phyloP scores from a whole-genome alignment of 306 rosid species.

The Castanea mollissima region DNA sequence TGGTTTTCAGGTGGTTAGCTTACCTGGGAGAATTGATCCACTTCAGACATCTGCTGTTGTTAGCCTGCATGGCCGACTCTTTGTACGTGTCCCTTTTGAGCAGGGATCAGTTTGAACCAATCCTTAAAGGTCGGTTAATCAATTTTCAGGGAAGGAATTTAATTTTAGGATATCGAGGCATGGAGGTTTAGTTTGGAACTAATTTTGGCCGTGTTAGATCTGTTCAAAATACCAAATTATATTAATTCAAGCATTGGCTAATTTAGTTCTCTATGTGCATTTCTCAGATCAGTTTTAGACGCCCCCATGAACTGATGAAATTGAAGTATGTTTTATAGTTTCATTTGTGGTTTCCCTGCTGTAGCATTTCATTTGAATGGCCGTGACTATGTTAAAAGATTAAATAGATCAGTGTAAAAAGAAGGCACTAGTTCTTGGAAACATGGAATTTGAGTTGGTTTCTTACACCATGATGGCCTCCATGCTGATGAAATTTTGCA shows the following conservation, averaged over 20 bases:
- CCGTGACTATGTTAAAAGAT: not conserved
- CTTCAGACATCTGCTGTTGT: slow-evolving; percentile 79
- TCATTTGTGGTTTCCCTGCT: not conserved
- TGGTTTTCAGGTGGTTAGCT: slow-evolving; percentile 65
- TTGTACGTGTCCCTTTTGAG: slow-evolving; percentile 80
- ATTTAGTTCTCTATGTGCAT: not conserved
- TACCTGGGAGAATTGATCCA: slow-evolving; percentile 75
- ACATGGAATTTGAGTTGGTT: no score
- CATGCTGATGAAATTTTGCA: no score
- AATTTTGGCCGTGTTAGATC: slow-evolving; percentile 23
- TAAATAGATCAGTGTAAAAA: no score
- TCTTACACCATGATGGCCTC: no score
- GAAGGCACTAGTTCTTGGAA: no score
- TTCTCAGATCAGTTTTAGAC: not conserved
- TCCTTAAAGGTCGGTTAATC: slow-evolving; percentile 10
- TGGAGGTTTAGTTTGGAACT: slow-evolving; percentile 17
- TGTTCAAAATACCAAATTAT: slow-evolving; percentile 13
- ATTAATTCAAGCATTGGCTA: slow-evolving; percentile 10
- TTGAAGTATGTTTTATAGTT: not conserved
- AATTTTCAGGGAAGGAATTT: slow-evolving; percentile 12
- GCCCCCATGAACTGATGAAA: not conserved
- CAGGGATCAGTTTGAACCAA: slow-evolving; percentile 43
- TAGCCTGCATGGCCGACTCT: slow-evolving; percentile 73
- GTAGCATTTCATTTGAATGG: not conserved
- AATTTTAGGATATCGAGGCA: slow-evolving; percentile 21